phyloP scores from a whole-genome alignment of 805 yeast genomes.

The Pichia gijzeniarum region DNA sequence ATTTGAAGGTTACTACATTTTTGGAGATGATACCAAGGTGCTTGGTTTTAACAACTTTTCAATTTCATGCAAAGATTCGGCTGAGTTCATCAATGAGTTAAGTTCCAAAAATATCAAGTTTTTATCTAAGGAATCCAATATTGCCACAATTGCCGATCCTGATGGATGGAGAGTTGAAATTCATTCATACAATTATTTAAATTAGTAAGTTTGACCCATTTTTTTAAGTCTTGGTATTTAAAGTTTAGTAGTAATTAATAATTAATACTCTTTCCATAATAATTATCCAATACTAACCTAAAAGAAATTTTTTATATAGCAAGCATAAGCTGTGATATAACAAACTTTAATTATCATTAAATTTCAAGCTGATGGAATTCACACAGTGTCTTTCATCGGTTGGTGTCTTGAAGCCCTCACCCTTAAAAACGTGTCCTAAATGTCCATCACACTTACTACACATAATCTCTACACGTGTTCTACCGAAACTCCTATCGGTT shows the following conservation, averaged over 20 bases:
- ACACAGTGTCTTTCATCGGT: slow-evolving; percentile 94
- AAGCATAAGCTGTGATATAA: too few relatives aligned
- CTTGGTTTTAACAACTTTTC: slow-evolving; percentile 89
- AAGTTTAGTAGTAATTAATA: too few relatives aligned
- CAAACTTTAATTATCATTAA: too few relatives aligned
- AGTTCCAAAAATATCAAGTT: slow-evolving; percentile 44
- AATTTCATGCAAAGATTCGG: slow-evolving; percentile 60
- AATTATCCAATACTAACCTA: too few relatives aligned
- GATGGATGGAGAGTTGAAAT: slow-evolving; percentile 86
- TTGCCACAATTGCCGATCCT: slow-evolving; percentile 81
- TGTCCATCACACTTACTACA: slow-evolving; percentile 91
- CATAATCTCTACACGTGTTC: slow-evolving; percentile 82
- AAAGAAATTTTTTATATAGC: too few relatives aligned
- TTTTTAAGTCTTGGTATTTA: too few relatives aligned
- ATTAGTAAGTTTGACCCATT: slow-evolving; percentile 21
- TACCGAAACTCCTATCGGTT: slow-evolving; percentile 63
- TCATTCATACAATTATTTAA: slow-evolving; percentile 25
- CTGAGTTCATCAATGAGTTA: slow-evolving; percentile 44
- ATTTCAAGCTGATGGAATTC: slow-evolving; percentile 75
- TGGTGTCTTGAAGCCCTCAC: slow-evolving; percentile 85
- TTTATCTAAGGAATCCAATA: slow-evolving; percentile 47
- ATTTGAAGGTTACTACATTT: slow-evolving; percentile 72
- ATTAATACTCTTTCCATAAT: too few relatives aligned
- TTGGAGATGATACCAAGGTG: slow-evolving; percentile 52
- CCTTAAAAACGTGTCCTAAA: slow-evolving; percentile 89